A percentile compares a stretch with the other conserved stretches of the same genome.
phyloP scores from a whole-genome alignment of 768 basidiomycete species.

The Suillus decipiens region DNA sequence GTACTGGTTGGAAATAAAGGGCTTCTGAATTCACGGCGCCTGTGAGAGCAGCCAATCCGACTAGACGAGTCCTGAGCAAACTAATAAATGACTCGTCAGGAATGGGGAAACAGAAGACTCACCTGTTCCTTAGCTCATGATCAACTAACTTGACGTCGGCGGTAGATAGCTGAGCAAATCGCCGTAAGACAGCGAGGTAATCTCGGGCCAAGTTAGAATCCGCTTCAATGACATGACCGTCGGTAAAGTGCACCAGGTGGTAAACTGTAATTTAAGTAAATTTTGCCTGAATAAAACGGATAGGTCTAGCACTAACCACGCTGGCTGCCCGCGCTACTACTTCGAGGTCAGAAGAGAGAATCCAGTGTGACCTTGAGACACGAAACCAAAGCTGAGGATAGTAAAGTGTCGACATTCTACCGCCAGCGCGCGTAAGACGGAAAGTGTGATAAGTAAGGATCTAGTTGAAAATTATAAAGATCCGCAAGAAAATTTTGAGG shows the following conservation, averaged over 20 bases:
- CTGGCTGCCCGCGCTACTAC: constrained; percentile 76
- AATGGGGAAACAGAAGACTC: constrained; percentile 9
- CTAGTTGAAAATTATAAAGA: constrained; percentile 36
- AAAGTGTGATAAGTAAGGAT: constrained; percentile 78
- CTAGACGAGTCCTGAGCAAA: constrained; percentile 67
- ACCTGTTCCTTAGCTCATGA: constrained; percentile 77
- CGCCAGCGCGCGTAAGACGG: constrained; percentile 78
- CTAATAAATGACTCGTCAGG: constrained; percentile 4
- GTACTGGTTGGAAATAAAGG: constrained; percentile 71
- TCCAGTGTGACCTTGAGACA: constrained; percentile 61
- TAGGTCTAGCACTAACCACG: constrained; percentile 56
- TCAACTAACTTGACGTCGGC: constrained; percentile 52
- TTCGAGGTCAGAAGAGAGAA: constrained; percentile 69
- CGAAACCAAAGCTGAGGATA: constrained; percentile 68
- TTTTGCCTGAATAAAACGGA: neutral
- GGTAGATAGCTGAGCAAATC: constrained; percentile 65
- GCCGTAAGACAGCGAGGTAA: constrained; percentile 67
- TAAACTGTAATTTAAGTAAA: constrained; percentile 56
- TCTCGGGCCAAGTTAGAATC: constrained; percentile 69
- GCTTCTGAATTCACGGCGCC: constrained; percentile 85
- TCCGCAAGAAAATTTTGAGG: constrained; percentile 5
- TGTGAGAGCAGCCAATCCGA: constrained; percentile 82
- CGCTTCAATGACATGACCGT: constrained; percentile 79
- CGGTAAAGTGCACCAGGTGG: constrained; percentile 92
- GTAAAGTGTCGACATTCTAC: constrained; percentile 80